A percentile compares a stretch with the other conserved stretches of the same genome.
phyloP scores from a whole-genome alignment of 108 stramenopile genomes.

The Cylindrotheca closterium region DNA sequence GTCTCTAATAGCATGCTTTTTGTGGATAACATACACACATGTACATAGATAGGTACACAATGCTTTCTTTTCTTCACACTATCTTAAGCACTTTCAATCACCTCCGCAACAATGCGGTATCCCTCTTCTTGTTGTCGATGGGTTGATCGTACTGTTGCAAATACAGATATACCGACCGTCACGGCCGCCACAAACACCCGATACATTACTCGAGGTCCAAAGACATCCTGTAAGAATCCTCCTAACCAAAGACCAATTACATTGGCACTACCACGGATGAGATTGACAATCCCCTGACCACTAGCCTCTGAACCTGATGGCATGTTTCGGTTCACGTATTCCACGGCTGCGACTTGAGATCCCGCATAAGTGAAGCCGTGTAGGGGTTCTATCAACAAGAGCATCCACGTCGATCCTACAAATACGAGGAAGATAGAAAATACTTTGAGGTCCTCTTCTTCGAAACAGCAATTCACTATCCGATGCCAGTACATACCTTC shows the following conservation, averaged over 20 bases:
- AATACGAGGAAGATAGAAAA: no score
- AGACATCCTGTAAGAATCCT: conserved; percentile 36
- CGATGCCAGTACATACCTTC: conserved; percentile 27
- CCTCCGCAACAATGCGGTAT: no score
- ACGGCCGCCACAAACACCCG: conserved; percentile 31
- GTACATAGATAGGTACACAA: no score
- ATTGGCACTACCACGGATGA: conserved; percentile 42
- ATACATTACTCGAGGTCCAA: conserved; percentile 47
- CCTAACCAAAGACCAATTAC: conserved; percentile 48
- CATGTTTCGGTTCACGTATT: conserved; percentile 28
- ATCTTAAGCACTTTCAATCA: no score
- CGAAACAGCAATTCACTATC: no score
- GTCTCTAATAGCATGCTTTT: no score
- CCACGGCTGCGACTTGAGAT: conserved; percentile 38
- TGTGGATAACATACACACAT: no score
- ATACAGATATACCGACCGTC: conserved; percentile 2
- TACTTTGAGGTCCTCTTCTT: no score
- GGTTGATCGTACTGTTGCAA: conserved; percentile 2
- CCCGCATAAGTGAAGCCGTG: conserved; percentile 74
- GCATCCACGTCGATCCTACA: no score
- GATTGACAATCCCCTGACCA: conserved; percentile 50
- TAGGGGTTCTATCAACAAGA: conserved; percentile 65
- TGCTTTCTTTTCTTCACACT: no score
- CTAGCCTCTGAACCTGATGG: conserved; percentile 56
- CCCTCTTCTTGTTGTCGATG: no score